Conservation (phyloP, 2,329 filamentous ascomycete genomes). For the Ophiostoma tasmaniense region DNA sequence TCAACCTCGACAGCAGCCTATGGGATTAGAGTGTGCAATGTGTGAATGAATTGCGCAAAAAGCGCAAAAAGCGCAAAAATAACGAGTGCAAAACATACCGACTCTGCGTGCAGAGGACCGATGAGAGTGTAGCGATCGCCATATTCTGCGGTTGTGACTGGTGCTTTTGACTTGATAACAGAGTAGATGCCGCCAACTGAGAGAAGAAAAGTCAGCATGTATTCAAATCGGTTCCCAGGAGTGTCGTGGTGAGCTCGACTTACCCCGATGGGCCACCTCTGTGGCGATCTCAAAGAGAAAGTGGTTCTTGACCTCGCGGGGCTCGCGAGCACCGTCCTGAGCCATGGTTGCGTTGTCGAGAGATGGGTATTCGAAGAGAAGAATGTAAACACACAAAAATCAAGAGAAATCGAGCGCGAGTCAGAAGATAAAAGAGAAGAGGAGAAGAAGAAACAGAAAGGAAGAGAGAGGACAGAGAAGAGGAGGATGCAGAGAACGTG, state of each 20-base stretch:
- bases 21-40: background rate
- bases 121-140: slow-evolving; percentile 93
- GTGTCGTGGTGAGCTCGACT: slow-evolving; percentile 23
- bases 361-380: background rate
- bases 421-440: background rate
- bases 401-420: background rate
- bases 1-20: slow-evolving; percentile 97
- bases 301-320: slow-evolving; percentile 83
- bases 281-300: slow-evolving; percentile 94
- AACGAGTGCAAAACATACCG: slow-evolving; percentile 44
- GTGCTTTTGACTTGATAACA: slow-evolving; percentile 96
- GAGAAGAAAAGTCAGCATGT: background rate
- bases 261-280: slow-evolving; percentile 93
- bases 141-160: slow-evolving; percentile 97
- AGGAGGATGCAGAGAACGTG: slow-evolving; percentile 7
- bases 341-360: slow-evolving; percentile 16
- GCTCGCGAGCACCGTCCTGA: slow-evolving; percentile 36
- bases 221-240: background rate
- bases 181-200: slow-evolving; percentile 97
- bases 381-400: background rate
- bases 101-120: slow-evolving; percentile 84
- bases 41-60: background rate
- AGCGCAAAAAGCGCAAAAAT: background rate
- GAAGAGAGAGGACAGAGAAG: background rate
- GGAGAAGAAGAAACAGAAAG: background rate